Conservation (phyloP, 805 yeast species). For the Kuraishia ogatae region DNA sequence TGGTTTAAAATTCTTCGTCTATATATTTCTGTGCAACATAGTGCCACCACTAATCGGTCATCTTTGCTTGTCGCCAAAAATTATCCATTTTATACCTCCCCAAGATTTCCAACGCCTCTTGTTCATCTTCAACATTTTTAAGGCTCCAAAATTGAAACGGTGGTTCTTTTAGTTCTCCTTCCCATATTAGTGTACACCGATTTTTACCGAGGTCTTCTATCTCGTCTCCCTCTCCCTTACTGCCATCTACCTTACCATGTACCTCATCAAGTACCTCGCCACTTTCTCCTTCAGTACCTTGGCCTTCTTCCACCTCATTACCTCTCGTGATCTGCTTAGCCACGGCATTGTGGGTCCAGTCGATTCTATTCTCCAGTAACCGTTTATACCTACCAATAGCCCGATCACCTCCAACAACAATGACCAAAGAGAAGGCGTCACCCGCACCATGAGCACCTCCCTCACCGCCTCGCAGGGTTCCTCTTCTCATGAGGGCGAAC, state of each 20-base stretch:
- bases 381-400: constrained; percentile 54
- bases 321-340: constrained; percentile 13
- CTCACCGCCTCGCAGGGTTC: no score
- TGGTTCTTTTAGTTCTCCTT: constrained; percentile 47
- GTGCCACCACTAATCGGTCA: neutral
- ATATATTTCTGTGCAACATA: no score
- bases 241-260: no score
- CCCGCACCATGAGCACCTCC: constrained; percentile 50
- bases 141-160: constrained; percentile 66
- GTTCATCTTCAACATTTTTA: constrained; percentile 41
- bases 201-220: constrained; percentile 34
- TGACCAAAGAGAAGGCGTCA: constrained; percentile 44
- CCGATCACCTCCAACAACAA: constrained; percentile 70
- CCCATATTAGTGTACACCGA: constrained; percentile 53
- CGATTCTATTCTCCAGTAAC: constrained; percentile 50
- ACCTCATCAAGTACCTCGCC: no score
- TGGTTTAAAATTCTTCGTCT: no score
- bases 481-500: neutral
- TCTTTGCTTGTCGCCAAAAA: constrained; percentile 43
- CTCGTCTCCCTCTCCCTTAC: constrained; percentile 5
- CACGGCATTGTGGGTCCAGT: constrained; percentile 52
- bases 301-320: constrained; percentile 2
- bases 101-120: constrained; percentile 40
- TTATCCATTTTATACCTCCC: constrained; percentile 44
- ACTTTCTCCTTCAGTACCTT: constrained; percentile 7